Percentiles rank a stretch among this genome's conserved stretches.
These are phyloP conservation scores for Fusarium goolgardi DNA, from an alignment of 2,329 filamentous ascomycete genomes.

Conservation along the genomic window DNA sequence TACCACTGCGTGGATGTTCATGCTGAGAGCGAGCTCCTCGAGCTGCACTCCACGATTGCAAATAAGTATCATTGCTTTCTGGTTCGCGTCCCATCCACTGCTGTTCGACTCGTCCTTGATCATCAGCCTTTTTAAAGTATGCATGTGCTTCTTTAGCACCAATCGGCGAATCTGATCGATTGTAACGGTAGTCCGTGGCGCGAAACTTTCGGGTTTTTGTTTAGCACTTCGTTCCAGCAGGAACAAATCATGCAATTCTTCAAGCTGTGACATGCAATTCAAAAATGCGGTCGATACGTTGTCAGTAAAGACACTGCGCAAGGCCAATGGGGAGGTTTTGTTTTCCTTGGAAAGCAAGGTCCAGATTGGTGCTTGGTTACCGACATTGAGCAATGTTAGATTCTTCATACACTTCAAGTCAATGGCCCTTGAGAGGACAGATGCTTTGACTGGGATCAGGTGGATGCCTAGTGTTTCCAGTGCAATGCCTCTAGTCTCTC, in stretches of 20 bases:
- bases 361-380: constrained; percentile 71
- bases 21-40: constrained; percentile 66
- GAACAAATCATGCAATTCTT: constrained; percentile 68
- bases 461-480: constrained; percentile 67
- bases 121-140: constrained; percentile 66
- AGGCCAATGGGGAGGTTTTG: constrained; percentile 59
- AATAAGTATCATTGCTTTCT: constrained; percentile 65
- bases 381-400: constrained; percentile 72
- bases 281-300: constrained; percentile 69
- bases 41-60: constrained; percentile 62
- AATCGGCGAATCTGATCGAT: constrained; percentile 69
- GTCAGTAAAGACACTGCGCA: constrained; percentile 72
- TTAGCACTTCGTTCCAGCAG: constrained; percentile 66
- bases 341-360: constrained; percentile 66
- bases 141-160: constrained; percentile 68
- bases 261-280: constrained; percentile 63
- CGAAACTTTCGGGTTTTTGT: constrained; percentile 65
- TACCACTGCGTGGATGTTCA: constrained; percentile 67
- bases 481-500: constrained; percentile 67
- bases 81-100: constrained; percentile 67
- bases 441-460: constrained; percentile 70
- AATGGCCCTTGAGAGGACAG: constrained; percentile 65
- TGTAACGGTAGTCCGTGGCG: constrained; percentile 60
- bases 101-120: constrained; percentile 66
- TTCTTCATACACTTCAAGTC: constrained; percentile 67